Percentiles rank a stretch among this genome's conserved stretches.
Conservation (phyloP, 805 yeast genomes). For the Maudiozyma bulderi region DNA sequence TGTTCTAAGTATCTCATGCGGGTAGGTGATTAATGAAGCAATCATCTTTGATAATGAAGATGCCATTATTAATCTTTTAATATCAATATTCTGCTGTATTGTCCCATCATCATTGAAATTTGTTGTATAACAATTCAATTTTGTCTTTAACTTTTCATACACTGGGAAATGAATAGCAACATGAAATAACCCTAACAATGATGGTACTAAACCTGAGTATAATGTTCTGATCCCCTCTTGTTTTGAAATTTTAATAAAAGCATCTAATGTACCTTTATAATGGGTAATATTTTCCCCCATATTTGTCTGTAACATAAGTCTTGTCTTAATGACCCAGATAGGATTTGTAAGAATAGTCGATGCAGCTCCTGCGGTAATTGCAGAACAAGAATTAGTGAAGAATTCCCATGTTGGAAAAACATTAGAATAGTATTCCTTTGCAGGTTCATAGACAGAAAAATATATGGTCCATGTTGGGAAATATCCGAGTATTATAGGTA, state of each 20-base stretch:
- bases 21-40: constrained; percentile 84
- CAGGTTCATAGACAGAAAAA: constrained; percentile 78
- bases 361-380: constrained; percentile 80
- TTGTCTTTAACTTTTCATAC: constrained; percentile 68
- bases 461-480: constrained; percentile 97
- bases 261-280: constrained; percentile 71
- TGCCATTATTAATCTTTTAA: constrained; percentile 47
- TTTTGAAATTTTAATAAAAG: constrained; percentile 65
- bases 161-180: constrained; percentile 96
- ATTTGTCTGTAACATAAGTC: constrained; percentile 76
- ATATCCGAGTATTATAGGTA: constrained; percentile 89
- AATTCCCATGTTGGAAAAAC: constrained; percentile 31
- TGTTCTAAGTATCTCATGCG: constrained; percentile 90
- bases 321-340: constrained; percentile 94
- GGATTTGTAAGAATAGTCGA: constrained; percentile 86
- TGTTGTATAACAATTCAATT: constrained; percentile 31
- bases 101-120: constrained; percentile 7
- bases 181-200: constrained; percentile 80
- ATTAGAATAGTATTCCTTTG: constrained; percentile 47
- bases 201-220: constrained; percentile 85
- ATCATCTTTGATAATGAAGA: constrained; percentile 77
- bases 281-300: constrained; percentile 20
- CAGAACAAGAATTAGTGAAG: constrained; percentile 40
- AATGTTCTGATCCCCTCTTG: constrained; percentile 75
- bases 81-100: constrained; percentile 19